A percentile compares a stretch with the other conserved stretches of the same genome.
Evolutionary conservation across 2,329 filamentous ascomycete species (phyloP).

Genomic region (Myriangium duriaei): DNA sequence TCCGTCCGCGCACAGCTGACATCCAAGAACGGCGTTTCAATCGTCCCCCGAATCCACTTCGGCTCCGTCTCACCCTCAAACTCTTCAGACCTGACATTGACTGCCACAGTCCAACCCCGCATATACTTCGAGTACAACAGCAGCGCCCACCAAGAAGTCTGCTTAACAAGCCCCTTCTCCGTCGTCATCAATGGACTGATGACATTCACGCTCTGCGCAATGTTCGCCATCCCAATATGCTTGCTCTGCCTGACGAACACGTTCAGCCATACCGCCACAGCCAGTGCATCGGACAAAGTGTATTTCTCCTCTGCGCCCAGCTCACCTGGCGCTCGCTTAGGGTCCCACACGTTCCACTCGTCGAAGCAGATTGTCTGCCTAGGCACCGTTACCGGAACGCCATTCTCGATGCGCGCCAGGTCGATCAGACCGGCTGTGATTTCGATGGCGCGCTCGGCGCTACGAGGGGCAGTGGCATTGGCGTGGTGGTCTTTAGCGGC

Average conservation of each 20-base stretch:
- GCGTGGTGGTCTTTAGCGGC: slow-evolving; percentile 38
- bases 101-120: slow-evolving; percentile 56
- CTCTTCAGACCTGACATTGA: slow-evolving; percentile 49
- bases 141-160: slow-evolving; percentile 65
- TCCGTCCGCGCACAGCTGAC: slow-evolving; percentile 49
- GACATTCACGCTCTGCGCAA: slow-evolving; percentile 67
- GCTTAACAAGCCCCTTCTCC: slow-evolving; percentile 49
- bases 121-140: slow-evolving; percentile 59
- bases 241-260: slow-evolving; percentile 61
- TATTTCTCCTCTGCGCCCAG: slow-evolving; percentile 61
- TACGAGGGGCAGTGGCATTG: slow-evolving; percentile 51
- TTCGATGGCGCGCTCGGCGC: slow-evolving; percentile 62
- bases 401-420: slow-evolving; percentile 58
- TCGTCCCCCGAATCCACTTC: slow-evolving; percentile 49
- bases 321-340: slow-evolving; percentile 56
- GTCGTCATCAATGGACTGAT: slow-evolving; percentile 66
- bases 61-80: slow-evolving; percentile 58
- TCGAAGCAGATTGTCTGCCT: slow-evolving; percentile 66
- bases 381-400: slow-evolving; percentile 45
- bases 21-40: slow-evolving; percentile 60
- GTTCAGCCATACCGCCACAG: slow-evolving; percentile 64
- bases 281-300: slow-evolving; percentile 61
- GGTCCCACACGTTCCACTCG: slow-evolving; percentile 79
- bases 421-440: slow-evolving; percentile 58
- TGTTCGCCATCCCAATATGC: slow-evolving; percentile 64